Conservation (phyloP, 2,329 filamentous ascomycete species). For the Sarocladiaceae sp. region DNA sequence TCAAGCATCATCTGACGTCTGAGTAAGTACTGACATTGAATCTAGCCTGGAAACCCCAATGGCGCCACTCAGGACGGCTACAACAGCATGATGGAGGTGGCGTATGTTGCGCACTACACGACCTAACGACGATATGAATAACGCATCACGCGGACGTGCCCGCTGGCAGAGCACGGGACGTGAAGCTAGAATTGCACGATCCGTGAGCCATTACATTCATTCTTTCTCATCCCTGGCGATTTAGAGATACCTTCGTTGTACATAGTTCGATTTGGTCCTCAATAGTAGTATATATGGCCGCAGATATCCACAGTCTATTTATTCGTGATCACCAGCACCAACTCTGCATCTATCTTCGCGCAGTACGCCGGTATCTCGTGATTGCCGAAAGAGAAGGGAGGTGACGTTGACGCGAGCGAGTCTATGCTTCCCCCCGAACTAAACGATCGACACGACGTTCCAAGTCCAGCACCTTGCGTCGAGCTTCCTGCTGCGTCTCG, state of each 20-base stretch:
- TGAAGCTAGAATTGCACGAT: neutral
- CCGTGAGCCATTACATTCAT: neutral
- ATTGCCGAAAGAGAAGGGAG: too few relatives aligned
- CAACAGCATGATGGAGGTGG: conserved; percentile 18
- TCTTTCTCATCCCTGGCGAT: neutral
- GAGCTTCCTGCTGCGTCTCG: neutral
- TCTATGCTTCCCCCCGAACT: neutral
- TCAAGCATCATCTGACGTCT: too few relatives aligned
- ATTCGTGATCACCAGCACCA: too few relatives aligned
- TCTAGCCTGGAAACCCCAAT: conserved; percentile 37
- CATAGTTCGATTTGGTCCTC: neutral
- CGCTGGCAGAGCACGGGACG: neutral
- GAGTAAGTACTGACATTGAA: conserved; percentile 14
- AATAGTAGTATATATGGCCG: conserved; percentile 3
- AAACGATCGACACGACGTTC: neutral
- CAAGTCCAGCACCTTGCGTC: neutral
- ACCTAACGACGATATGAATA: neutral
- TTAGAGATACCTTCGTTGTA: conserved; percentile 5
- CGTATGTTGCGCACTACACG: conserved; percentile 18
- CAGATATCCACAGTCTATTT: too few relatives aligned
- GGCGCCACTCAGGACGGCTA: conserved; percentile 30
- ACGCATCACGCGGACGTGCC: neutral
- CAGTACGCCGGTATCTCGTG: too few relatives aligned
- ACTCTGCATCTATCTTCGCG: too few relatives aligned
- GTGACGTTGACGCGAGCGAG: neutral